phyloP scores from a whole-genome alignment of 2,329 filamentous ascomycete species.

The Corniculantispora saksenae region DNA sequence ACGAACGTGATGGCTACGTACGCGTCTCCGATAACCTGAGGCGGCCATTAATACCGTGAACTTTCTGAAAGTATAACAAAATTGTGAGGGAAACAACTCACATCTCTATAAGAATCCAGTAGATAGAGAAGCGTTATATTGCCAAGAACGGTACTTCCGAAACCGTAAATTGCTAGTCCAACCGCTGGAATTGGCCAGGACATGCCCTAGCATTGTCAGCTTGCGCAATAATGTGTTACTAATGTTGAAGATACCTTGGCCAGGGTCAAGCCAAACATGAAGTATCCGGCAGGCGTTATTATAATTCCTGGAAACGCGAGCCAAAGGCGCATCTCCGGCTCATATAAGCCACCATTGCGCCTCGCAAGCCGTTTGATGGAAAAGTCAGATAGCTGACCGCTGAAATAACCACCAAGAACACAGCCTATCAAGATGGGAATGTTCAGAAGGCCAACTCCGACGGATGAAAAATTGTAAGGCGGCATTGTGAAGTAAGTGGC shows the following conservation, averaged over 20 bases:
- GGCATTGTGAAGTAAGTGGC: slow-evolving; percentile 21
- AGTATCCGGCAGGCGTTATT: not conserved
- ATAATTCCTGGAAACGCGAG: not conserved
- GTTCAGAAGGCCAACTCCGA: slow-evolving; percentile 28
- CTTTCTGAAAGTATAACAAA: not conserved
- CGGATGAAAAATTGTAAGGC: slow-evolving; percentile 31
- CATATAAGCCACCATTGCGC: slow-evolving; percentile 41
- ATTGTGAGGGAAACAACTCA: slow-evolving; percentile 23
- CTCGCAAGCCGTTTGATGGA: slow-evolving; percentile 36
- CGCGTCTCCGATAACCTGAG: slow-evolving; percentile 3
- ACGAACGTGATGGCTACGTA: not conserved
- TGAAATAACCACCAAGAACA: slow-evolving; percentile 37
- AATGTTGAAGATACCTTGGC: not conserved
- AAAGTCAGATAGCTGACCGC: slow-evolving; percentile 39
- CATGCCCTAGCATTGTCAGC: not conserved
- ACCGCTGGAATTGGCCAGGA: slow-evolving; percentile 27
- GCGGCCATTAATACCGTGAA: too few relatives aligned
- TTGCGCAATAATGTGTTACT: not conserved
- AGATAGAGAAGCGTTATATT: slow-evolving; percentile 41
- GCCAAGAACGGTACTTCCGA: slow-evolving; percentile 35
- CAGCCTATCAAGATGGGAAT: slow-evolving; percentile 34
- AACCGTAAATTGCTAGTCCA: slow-evolving; percentile 38
- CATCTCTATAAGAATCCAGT: slow-evolving; percentile 38
- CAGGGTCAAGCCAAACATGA: not conserved
- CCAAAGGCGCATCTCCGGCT: slow-evolving; percentile 46